Evolutionary conservation across 2,329 filamentous ascomycete species (phyloP), one percentile per base, ranked within the genome.

Genomic region (Xylariales sp.): DNA sequence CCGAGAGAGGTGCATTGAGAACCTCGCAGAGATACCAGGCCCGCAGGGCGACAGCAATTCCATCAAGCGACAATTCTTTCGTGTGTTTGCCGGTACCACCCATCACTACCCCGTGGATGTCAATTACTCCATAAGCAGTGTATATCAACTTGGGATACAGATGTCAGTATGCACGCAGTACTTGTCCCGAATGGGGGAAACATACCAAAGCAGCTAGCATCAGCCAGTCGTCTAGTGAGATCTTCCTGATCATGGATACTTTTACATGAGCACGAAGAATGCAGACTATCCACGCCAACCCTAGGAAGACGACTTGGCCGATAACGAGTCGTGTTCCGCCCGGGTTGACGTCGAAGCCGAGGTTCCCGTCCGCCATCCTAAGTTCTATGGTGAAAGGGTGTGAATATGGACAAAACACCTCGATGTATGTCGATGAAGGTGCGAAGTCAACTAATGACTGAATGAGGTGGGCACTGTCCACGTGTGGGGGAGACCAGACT

Each of bases 201-300:
- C 57, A 43, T 55, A 76, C 72, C 56, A 72, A 55, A 3, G 69
- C 67, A 20, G 58, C 36, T 16, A 73, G 56, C 51, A 73, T 71
- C 33, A 74, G 53, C 47, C 62, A 69, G 59, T 77, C 73, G 36
- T 76, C 73, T 3, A 62, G 25, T 0, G 64, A 60, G 24, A 70
- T 53, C 21, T 61, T 65, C 38, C 65, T 69, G 28, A 70, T 57
- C 16, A 75, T 52, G 20, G 62, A 55, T 1, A 61, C 37, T 42
- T 71, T 68, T 33, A 71, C 69, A 50, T 69, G 72, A 7, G 62
- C 63, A 12, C 72, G 65, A 27, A 73, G 48, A 27, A 63, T 46
- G 40, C 69, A 57, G 9, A 64, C 56, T 14, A 65, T 18, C 43
- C 61, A 67, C n/a, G 62, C 52, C 2, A 63, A 22, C 6, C 53